A percentile compares a stretch with the other conserved stretches of the same genome.
phyloP scores from a whole-genome alignment of 2,329 filamentous ascomycete species.

The Trichoderma koningii region DNA sequence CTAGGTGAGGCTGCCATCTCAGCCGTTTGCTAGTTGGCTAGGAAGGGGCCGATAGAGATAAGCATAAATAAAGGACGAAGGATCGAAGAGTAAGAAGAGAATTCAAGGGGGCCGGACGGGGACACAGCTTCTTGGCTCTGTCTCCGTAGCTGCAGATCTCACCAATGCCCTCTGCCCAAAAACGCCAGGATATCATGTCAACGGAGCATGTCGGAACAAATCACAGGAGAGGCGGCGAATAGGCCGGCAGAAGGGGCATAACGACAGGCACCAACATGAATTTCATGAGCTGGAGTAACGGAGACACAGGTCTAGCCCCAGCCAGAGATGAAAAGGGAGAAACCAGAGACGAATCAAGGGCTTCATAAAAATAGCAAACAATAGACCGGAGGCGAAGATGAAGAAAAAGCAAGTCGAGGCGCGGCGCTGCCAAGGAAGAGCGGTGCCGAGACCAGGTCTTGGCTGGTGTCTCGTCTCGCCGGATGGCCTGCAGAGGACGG shows the following conservation, averaged over 20 bases:
- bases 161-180: neutral
- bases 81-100: neutral
- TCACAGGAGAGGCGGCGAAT: neutral
- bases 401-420: neutral
- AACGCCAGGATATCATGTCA: neutral
- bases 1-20: slow-evolving; percentile 7
- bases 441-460: slow-evolving; percentile 7
- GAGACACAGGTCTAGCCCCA: neutral
- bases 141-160: neutral
- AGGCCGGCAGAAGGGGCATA: neutral
- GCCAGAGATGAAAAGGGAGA: neutral
- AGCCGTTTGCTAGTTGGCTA: neutral
- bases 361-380: slow-evolving; percentile 5
- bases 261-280: neutral
- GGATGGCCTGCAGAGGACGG: slow-evolving; percentile 10
- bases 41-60: slow-evolving; percentile 8
- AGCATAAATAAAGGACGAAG: slow-evolving; percentile 5
- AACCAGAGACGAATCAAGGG: neutral
- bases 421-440: neutral
- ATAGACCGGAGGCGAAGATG: too few relatives aligned
- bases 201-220: slow-evolving; percentile 13
- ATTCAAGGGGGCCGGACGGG: neutral
- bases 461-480: too few relatives aligned
- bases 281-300: neutral
- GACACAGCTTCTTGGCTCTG: slow-evolving; percentile 1